These are phyloP conservation scores for Nakaseomyces delphensis DNA, from an alignment of 1,139 yeast species.

Conservation along the genomic window DNA sequence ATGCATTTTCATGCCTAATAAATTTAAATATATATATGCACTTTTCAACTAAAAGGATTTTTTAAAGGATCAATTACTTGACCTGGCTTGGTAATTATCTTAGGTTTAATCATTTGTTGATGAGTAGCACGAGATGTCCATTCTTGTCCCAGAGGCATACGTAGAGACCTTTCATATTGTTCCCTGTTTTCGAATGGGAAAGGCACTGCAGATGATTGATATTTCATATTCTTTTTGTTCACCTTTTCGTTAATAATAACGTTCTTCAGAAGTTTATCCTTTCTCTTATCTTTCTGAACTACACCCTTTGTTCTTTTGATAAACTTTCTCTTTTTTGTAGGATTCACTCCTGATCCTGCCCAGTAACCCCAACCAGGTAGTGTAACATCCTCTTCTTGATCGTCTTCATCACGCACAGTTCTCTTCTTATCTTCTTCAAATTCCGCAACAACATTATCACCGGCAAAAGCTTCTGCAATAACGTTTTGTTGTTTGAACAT, in stretches of 20 bases:
- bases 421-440: constrained; percentile 66
- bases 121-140: constrained; percentile 88
- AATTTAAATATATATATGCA: not conserved
- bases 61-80: constrained; percentile 81
- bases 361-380: constrained; percentile 95
- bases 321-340: constrained; percentile 52
- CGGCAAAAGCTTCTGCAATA: constrained; percentile 89
- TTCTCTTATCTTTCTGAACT: constrained; percentile 58
- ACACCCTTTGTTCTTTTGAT: constrained; percentile 68
- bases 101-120: constrained; percentile 83
- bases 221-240: constrained; percentile 75
- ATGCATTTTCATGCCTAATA: too few species aligned
- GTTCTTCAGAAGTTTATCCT: constrained; percentile 63
- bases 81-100: constrained; percentile 80
- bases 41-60: constrained; percentile 33
- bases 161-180: constrained; percentile 85
- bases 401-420: constrained; percentile 71
- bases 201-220: constrained; percentile 81
- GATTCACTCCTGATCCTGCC: constrained; percentile 53
- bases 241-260: constrained; percentile 86
- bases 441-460: constrained; percentile 79
- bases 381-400: constrained; percentile 74
- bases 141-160: constrained; percentile 97
- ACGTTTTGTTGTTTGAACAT: constrained; percentile 74
- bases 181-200: constrained; percentile 89